These are phyloP conservation scores for Saccharomycopsis capsularis DNA, from an alignment of 805 yeast species.

Conservation along the genomic window DNA sequence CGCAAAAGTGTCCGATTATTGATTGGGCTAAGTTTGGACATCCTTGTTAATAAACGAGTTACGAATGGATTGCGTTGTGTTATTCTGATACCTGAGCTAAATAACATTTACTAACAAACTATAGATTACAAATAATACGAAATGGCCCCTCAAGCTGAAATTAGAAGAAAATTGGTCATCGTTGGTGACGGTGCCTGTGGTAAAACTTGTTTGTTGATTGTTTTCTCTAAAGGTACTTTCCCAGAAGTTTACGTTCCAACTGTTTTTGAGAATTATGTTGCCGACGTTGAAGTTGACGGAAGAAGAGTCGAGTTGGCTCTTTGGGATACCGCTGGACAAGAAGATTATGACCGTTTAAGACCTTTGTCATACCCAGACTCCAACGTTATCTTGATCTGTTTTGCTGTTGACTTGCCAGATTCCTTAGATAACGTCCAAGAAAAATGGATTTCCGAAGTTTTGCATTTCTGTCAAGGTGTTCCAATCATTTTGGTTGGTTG, in stretches of 20 bases:
- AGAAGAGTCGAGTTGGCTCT: constrained; percentile 88
- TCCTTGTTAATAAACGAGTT: no score
- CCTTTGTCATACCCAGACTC: constrained; percentile 67
- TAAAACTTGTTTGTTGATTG: constrained; percentile 85
- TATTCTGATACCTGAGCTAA: neutral
- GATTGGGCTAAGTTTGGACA: no score
- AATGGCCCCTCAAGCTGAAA: constrained; percentile 30
- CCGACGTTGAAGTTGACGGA: constrained; percentile 89
- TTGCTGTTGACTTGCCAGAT: constrained; percentile 85
- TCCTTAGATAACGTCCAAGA: constrained; percentile 90
- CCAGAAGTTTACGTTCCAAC: constrained; percentile 95
- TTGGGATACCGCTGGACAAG: constrained; percentile 99
- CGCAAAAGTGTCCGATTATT: no score
- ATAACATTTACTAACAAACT: no score
- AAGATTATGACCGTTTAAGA: constrained; percentile 74
- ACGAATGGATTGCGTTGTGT: no score
- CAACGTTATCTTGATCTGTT: constrained; percentile 85
- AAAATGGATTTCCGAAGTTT: constrained; percentile 91
- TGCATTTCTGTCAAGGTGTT: constrained; percentile 90
- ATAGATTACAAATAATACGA: no score
- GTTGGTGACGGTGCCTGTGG: constrained; percentile 99
- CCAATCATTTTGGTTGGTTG: constrained; percentile 91
- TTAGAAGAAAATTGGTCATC: constrained; percentile 77
- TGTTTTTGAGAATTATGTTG: constrained; percentile 95
- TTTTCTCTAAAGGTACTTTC: constrained; percentile 79